Evolutionary conservation across 495 filamentous ascomycete species (phyloP).

Genomic region (Elaphomyces granulatus): DNA sequence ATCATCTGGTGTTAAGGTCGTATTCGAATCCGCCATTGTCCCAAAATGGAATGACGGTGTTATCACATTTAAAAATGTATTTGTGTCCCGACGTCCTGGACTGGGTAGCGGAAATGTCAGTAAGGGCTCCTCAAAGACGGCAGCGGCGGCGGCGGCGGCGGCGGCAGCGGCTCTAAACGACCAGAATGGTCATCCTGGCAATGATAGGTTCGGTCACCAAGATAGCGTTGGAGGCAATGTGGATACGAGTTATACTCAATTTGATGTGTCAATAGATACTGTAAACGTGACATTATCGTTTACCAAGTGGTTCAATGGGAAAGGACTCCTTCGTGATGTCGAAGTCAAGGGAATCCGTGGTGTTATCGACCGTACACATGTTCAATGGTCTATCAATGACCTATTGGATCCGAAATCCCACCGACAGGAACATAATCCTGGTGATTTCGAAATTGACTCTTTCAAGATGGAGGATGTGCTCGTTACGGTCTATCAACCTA

Average conservation of each 20-base stretch:
- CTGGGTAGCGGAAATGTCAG: slow-evolving; percentile 63
- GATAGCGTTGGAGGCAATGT: slow-evolving; percentile 41
- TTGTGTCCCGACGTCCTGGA: slow-evolving; percentile 82
- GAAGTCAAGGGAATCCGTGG: slow-evolving; percentile 92
- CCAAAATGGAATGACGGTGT: slow-evolving; percentile 89
- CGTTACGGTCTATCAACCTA: slow-evolving; percentile 82
- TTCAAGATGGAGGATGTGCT: slow-evolving; percentile 94
- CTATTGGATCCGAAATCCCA: slow-evolving; percentile 68
- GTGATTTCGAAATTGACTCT: slow-evolving; percentile 90
- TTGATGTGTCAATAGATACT: slow-evolving; percentile 85
- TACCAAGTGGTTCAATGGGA: slow-evolving; percentile 94
- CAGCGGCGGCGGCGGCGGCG: slow-evolving; percentile 73
- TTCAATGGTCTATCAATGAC: slow-evolving; percentile 53
- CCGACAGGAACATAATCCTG: slow-evolving; percentile 72
- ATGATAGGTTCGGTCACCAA: slow-evolving; percentile 11
- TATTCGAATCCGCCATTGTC: slow-evolving; percentile 96
- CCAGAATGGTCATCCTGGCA: slow-evolving; percentile 19
- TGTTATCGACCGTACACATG: slow-evolving; percentile 78
- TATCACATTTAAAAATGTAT: slow-evolving; percentile 93
- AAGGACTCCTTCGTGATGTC: slow-evolving; percentile 79
- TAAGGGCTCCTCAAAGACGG: slow-evolving; percentile 79
- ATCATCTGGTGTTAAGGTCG: slow-evolving; percentile 85
- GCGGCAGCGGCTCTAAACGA: slow-evolving; percentile 37
- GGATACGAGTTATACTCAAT: slow-evolving; percentile 94
- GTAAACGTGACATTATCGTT: slow-evolving; percentile 98